phyloP scores from a whole-genome alignment of 495 filamentous ascomycete species.

The Trichoderma erinaceum region DNA sequence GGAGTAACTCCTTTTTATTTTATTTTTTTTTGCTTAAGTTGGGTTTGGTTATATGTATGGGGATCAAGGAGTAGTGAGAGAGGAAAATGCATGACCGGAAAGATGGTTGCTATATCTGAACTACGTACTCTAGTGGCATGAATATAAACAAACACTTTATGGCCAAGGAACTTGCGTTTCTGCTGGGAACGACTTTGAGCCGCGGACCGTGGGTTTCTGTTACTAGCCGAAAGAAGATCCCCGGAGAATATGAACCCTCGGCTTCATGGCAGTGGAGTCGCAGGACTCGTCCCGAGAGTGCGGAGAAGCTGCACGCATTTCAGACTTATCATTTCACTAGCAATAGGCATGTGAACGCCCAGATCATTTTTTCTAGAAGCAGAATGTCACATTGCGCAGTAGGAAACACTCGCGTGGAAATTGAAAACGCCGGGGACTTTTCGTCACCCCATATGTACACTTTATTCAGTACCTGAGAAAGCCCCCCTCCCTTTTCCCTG shows the following conservation, averaged over 20 bases:
- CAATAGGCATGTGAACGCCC: background rate
- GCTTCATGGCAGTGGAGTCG: background rate
- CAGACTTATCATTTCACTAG: background rate
- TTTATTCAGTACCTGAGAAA: background rate
- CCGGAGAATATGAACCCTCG: background rate
- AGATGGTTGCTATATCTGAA: background rate
- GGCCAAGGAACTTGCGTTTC: background rate
- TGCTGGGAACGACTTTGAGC: background rate
- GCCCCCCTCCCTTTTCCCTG: background rate
- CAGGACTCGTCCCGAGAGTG: background rate
- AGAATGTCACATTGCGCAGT: background rate
- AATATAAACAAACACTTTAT: background rate
- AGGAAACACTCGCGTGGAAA: background rate
- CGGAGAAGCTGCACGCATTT: conserved; percentile 2
- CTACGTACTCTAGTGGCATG: background rate
- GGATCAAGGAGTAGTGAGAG: background rate
- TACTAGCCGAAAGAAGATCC: background rate
- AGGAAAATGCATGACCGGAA: background rate
- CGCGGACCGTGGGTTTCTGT: background rate
- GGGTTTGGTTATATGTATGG: background rate
- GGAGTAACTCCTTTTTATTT: background rate
- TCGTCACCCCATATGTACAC: conserved; percentile 6
- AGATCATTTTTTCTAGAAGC: background rate
- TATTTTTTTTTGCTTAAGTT: background rate
- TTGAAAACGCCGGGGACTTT: conserved; percentile 9